These are phyloP conservation scores for Oryza longistaminata DNA, from an alignment of 176 grass and related monocot genomes.

Conservation along the genomic window DNA sequence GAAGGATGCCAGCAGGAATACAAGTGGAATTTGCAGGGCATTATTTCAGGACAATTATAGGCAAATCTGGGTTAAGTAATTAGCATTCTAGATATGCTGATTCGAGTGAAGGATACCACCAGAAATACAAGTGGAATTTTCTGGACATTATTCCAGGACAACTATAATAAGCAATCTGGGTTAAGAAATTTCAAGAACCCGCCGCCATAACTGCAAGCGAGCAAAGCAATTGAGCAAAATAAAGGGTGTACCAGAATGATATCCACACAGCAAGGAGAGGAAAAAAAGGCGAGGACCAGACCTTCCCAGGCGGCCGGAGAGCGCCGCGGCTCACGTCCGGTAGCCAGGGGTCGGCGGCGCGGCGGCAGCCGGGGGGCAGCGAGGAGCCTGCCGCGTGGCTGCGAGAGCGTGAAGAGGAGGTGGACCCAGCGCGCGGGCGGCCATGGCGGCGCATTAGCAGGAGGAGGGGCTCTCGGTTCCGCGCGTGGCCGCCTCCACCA, in stretches of 20 bases:
- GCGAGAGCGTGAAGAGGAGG: constrained; percentile 7
- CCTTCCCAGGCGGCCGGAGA: constrained; percentile 43
- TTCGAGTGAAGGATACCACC: too few species aligned
- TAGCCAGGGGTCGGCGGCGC: background rate
- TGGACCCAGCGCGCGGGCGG: constrained; percentile 27
- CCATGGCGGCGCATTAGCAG: constrained; percentile 40
- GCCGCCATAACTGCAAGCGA: background rate
- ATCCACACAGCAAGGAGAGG: background rate
- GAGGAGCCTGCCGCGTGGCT: background rate
- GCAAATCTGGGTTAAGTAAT: too few species aligned
- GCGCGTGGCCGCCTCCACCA: constrained; percentile 2
- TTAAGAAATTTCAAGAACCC: background rate
- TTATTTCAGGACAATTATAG: background rate
- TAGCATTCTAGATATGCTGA: too few species aligned
- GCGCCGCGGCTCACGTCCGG: constrained; percentile 19
- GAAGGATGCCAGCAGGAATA: background rate
- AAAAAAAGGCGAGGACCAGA: background rate
- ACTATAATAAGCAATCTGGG: background rate
- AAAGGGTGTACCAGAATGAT: background rate
- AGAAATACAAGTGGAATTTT: too few species aligned
- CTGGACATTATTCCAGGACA: too few species aligned
- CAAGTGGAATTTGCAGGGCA: background rate
- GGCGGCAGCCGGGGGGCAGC: background rate
- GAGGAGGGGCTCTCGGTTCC: constrained; percentile 18
- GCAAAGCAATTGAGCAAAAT: background rate